Evolutionary conservation across 2,329 filamentous ascomycete genomes (phyloP), one percentile per base, ranked within the genome.

Genomic region (Penicillium sp.): DNA sequence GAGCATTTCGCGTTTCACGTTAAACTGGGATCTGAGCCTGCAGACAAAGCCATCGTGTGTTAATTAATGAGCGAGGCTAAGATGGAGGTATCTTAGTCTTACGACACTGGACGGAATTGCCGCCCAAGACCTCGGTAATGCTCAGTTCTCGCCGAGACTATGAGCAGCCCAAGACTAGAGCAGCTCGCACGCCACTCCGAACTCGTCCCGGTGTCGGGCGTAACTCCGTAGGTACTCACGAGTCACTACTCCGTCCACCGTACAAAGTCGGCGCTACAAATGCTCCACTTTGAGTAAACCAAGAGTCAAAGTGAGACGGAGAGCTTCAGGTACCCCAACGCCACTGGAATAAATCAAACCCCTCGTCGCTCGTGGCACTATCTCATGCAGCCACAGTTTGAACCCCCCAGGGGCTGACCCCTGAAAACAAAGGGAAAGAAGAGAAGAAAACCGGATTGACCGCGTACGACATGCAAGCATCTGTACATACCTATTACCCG

Each of bases 1-100:
- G 14, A 18, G 36, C 41, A 41, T 40, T 46, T 49, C 41, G 36
- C 41, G 47, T 40, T 46, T 49, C 47, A 44, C 9, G 19, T 43
- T 37, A 13, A 37, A 9, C 22, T 29, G 12, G 11, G 33, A 11
- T 38, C 19, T 31, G 18, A 37, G 11, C 12, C 28, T 22, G 30
- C 40, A 28, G 29, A 38, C 40, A 38, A 49, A 49, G 22, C 12
- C 28, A 38, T 43, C 44, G 22, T 44, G 16, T 19, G 12, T n/a
- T n/a, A n/a, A n/a, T n/a, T n/a, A n/a, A n/a, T n/a, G n/a, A 8
- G 8, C 5, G 10, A 29, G 9, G 2, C 36, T 38, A 41, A 11
- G 4, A 14, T 11, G 30, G 12, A n/a, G 4, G 5, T 16, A 9
- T 4, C 2, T 12, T n/a, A 14, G 19, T 9, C n/a, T n/a, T n/a